Evolutionary conservation across 805 yeast species (phyloP), one percentile per base, ranked within the genome.

Genomic region (Candida coleopterorum): DNA sequence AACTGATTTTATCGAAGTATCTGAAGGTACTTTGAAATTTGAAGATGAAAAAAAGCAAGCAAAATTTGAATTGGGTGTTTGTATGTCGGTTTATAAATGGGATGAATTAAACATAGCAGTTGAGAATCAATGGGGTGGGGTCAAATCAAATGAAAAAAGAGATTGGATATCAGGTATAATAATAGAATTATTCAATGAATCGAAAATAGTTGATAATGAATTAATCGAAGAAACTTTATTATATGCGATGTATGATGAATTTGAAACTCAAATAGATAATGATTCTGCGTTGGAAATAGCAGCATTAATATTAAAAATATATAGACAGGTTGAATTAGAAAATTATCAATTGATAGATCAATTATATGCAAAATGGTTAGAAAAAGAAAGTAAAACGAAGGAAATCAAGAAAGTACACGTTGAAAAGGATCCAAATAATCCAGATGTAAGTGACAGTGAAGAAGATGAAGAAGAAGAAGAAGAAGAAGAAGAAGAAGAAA

Each of bases 241-340:
- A 35, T 83, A 84, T 53, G 93, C 95, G 18, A 86, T 93, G 96
- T 79, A 80, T 41, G 98, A 90, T 61, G 99, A 93, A 58, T 93
- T 90, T 52, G 97, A 87, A 40, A 83, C 82, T 7, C 73, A 78
- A 29, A 77, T 93, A 29, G 97, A 93, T 50, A 95, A 90, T 54
- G 95, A 86, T 48, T 79, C 95, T 8, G 90, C 95, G 0, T 68
- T 81, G 37, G 75, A 76, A 6, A 75, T 86, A 22, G 95, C 90
- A 4, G 77, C 72, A 32, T 70, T 72, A 40, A 72, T 93, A 15
- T 57, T 88, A 38, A 71, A 74, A 36, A 53, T 79, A 14, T 90
- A 86, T 62, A 74, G 73, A 44, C 79, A 85, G 37, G 83, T 88
- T 45, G 57, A 62, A 2, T 62, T 60, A 8, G 62, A 69, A 17